Percentiles rank a stretch among this genome's conserved stretches.
These are phyloP conservation scores for Umbelopsis sp. DNA, from an alignment of 192 early-diverging fungal species.

Conservation along the genomic window DNA sequence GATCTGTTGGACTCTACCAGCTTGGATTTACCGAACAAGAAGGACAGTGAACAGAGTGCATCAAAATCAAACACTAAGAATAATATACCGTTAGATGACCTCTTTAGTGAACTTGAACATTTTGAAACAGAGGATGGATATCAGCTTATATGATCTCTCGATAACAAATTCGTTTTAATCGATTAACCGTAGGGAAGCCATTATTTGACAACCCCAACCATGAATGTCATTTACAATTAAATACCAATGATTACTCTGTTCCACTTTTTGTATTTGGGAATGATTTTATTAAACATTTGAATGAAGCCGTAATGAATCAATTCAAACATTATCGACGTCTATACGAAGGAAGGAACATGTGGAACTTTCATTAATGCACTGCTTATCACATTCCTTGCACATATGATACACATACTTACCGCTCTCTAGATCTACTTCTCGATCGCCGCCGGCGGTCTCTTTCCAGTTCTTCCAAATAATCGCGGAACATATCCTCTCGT, in stretches of 20 bases:
- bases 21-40: not conserved
- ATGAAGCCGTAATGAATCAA: no score
- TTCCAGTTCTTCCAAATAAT: conserved; percentile 55
- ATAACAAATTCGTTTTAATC: not conserved
- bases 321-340: no score
- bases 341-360: no score
- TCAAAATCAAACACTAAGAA: not conserved
- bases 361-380: no score
- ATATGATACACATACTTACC: not conserved
- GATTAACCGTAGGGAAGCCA: not conserved
- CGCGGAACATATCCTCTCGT: conserved; percentile 71
- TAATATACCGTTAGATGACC: conserved; percentile 3
- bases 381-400: no score
- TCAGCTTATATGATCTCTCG: not conserved
- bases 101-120: not conserved
- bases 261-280: no score
- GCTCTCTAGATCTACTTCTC: not conserved
- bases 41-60: not conserved
- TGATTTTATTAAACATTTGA: no score
- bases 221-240: no score
- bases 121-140: conserved; percentile 5
- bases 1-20: not conserved
- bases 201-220: no score
- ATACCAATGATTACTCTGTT: no score
- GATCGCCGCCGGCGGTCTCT: conserved; percentile 29